Evolutionary conservation across 208 protist genomes (phyloP).

Genomic region (Crithidia acanthocephali): DNA sequence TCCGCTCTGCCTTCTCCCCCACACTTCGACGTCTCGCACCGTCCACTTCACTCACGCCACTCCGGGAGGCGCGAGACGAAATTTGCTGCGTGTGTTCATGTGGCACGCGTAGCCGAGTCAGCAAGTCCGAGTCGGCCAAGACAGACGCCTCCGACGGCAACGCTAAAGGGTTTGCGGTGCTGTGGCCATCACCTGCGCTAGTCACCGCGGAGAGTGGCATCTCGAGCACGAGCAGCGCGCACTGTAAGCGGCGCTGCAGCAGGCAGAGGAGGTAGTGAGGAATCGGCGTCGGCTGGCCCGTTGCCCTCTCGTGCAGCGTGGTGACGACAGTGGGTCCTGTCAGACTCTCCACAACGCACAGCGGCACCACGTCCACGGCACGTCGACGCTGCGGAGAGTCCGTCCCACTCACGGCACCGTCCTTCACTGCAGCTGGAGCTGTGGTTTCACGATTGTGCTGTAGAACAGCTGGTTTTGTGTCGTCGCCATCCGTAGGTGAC

Average conservation of each 20-base stretch:
- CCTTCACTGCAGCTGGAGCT: neutral
- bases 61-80: neutral
- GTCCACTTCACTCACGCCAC: neutral
- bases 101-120: conserved; percentile 21
- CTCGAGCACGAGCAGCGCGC: conserved; percentile 71
- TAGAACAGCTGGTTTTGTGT: no score
- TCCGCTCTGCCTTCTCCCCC: neutral
- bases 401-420: neutral
- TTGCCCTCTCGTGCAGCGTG: conserved; percentile 62
- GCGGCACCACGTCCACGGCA: conserved; percentile 28
- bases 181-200: neutral
- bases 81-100: conserved; percentile 10
- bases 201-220: neutral
- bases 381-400: neutral
- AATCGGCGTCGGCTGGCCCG: conserved; percentile 47
- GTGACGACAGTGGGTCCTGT: conserved; percentile 45
- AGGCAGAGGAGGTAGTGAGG: conserved; percentile 54
- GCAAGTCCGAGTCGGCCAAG: conserved; percentile 28
- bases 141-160: conserved; percentile 14
- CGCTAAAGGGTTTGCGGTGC: neutral
- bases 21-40: neutral
- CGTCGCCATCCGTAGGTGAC: no score
- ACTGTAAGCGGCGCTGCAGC: conserved; percentile 60
- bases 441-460: no score
- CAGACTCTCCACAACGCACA: conserved; percentile 59